Conservation (phyloP, 108 stramenopile genomes). For the Discostella pseudostelligera region DNA sequence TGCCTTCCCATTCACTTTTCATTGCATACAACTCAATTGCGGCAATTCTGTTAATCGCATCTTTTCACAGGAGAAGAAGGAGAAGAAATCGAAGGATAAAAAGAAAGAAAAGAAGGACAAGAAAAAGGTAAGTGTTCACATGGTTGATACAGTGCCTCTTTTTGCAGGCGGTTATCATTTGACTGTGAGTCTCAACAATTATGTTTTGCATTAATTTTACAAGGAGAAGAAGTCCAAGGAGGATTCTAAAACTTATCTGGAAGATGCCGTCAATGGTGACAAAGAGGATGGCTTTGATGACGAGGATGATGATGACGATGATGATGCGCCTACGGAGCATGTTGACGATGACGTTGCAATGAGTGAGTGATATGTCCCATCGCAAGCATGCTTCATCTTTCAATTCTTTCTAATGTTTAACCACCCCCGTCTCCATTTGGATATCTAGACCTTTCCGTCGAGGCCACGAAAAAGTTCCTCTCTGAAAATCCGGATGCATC, state of each 20-base stretch:
- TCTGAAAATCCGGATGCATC: slow-evolving; percentile 71
- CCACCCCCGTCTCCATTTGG: background rate
- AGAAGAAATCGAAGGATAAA: slow-evolving; percentile 68
- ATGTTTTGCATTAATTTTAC: background rate
- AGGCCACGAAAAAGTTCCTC: slow-evolving; percentile 76
- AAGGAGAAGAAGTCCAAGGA: slow-evolving; percentile 47
- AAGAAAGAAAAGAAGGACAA: slow-evolving; percentile 56
- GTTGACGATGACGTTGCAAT: slow-evolving; percentile 83
- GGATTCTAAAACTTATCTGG: slow-evolving; percentile 60
- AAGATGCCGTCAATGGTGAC: slow-evolving; percentile 55
- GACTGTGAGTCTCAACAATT: background rate
- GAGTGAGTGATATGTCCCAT: slow-evolving; percentile 42
- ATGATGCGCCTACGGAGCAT: slow-evolving; percentile 18
- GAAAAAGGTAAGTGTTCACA: slow-evolving; percentile 17
- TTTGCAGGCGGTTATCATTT: background rate
- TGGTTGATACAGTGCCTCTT: slow-evolving; percentile 51
- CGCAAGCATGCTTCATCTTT: background rate
- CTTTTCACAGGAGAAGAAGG: slow-evolving; percentile 59
- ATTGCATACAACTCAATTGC: background rate
- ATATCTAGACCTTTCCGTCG: slow-evolving; percentile 66
- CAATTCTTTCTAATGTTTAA: background rate
- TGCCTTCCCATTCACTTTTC: background rate
- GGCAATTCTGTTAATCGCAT: background rate
- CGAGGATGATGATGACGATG: slow-evolving; percentile 57
- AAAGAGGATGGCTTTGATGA: slow-evolving; percentile 50